A percentile compares a stretch with the other conserved stretches of the same genome.
Conservation (phyloP, 1,284 basidiomycete species). For the Malassezia sympodialis region DNA sequence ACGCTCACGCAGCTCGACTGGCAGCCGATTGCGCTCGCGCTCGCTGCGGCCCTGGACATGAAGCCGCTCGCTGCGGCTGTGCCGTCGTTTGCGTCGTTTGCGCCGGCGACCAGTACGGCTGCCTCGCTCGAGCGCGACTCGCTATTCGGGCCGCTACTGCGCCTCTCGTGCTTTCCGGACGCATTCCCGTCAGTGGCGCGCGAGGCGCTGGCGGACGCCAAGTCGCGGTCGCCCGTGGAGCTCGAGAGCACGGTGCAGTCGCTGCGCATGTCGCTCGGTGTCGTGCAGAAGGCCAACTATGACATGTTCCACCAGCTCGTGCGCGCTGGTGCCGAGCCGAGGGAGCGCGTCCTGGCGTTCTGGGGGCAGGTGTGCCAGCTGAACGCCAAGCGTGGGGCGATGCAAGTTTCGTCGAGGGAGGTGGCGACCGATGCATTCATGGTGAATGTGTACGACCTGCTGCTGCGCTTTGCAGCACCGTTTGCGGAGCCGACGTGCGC, state of each 20-base stretch:
- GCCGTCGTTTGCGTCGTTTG: constrained; percentile 62
- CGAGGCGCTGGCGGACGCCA: constrained; percentile 31
- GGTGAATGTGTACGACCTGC: constrained; percentile 73
- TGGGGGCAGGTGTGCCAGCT: constrained; percentile 65
- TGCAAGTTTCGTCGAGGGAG: constrained; percentile 70
- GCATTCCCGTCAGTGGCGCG: constrained; percentile 31
- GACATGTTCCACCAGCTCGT: constrained; percentile 79
- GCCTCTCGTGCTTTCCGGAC: constrained; percentile 36
- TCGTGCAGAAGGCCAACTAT: constrained; percentile 64
- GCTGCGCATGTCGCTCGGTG: constrained; percentile 33
- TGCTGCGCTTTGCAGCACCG: constrained; percentile 83
- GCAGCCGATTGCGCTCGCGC: constrained; percentile 72
- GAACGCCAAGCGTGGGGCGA: constrained; percentile 77
- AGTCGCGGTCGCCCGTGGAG: constrained; percentile 26
- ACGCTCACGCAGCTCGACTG: constrained; percentile 55
- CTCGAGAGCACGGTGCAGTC: constrained; percentile 29
- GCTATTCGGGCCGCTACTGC: constrained; percentile 38
- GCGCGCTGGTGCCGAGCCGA: constrained; percentile 64
- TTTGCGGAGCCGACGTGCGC: constrained; percentile 86
- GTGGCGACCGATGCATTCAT: constrained; percentile 88
- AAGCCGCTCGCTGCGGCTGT: constrained; percentile 63
- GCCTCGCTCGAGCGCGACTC: constrained; percentile 44
- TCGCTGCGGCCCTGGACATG: constrained; percentile 68
- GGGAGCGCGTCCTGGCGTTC: constrained; percentile 75
- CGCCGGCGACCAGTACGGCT: constrained; percentile 57